Percentiles rank a stretch among this genome's conserved stretches.
Conservation (phyloP, 495 filamentous ascomycete genomes). For the Choiromyces venosus region DNA sequence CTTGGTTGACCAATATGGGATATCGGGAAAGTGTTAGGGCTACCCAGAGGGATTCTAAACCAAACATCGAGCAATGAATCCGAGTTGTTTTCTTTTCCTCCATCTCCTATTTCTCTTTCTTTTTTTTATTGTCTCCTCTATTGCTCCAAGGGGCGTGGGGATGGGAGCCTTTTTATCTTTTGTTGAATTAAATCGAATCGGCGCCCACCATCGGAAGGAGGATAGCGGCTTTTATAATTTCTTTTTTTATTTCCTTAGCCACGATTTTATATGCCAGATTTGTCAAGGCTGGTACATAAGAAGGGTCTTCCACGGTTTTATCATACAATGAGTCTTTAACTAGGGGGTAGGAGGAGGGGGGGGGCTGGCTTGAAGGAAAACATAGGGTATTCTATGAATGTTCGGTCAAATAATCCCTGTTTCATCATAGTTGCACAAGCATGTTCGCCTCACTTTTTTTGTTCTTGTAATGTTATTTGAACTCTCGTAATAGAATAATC, state of each 20-base stretch:
- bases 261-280: neutral
- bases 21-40: conserved; percentile 14
- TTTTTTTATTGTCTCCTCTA: neutral
- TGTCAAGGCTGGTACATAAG: neutral
- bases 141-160: neutral
- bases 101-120: neutral
- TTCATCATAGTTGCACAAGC: neutral
- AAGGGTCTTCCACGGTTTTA: neutral
- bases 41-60: neutral
- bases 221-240: neutral
- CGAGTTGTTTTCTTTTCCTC: neutral
- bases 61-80: neutral
- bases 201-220: neutral
- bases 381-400: neutral
- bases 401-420: neutral
- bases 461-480: neutral
- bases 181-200: neutral
- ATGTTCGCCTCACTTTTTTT: neutral
- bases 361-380: neutral
- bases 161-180: neutral
- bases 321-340: neutral
- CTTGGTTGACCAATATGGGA: conserved; percentile 13
- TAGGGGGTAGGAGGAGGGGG: too few relatives aligned
- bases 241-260: neutral
- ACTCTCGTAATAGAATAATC: neutral